Base-by-base conservation (phyloP, 1,139 yeast species). In the Blastobotrys illinoisensis region DNA sequence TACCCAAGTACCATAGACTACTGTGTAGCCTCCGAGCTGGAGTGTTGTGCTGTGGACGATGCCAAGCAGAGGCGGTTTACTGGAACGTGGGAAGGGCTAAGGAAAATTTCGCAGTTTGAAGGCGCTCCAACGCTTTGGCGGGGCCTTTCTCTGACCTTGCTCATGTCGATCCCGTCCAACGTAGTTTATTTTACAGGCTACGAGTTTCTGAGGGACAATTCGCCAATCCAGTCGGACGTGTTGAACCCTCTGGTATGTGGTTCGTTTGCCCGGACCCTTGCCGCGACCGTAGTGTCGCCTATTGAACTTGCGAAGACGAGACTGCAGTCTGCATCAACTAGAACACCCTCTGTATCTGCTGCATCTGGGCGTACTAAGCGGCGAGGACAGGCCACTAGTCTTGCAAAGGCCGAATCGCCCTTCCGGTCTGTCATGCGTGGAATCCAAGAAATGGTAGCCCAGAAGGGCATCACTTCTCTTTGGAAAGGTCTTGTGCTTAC, bases 181-280 rank as follows among this genome's bases (percentile, higher is more conserved):
- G 88, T 93, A 55, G 93, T 93, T 6, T 95, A 93, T 67, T 93
- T 90, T 71, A 87, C 96, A 2, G 97, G 98, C 0, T 93, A 93
- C 67, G 99, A 93, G 64, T 80, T 86, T 58, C 74, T 91, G 49
- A 73, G 96, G 61, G 97, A 89, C 64, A 74, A 76, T 26, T 85
- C 93, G 1, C 91, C 93, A 0, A 65, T 88, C 18, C 66, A 70
- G 16, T 63, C 74, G 14, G 76, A 73, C 0, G 66, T 77, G 0
- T 56, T 87, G 19, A 90, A 88, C 61, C 97, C 99, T 1, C 72
- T 93, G 52, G 44, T 88, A 0, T 89, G 97, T 67, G 99, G 99
- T 1, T 81, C 93, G 0, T 60, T 86, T 9, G 97, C 99, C 0
- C 76, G 99, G 60, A 77, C 84, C 0, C 62, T 91, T 59, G 88